Evolutionary conservation across 768 basidiomycete species (phyloP).

Genomic region (Boletus subcaerulescens): DNA sequence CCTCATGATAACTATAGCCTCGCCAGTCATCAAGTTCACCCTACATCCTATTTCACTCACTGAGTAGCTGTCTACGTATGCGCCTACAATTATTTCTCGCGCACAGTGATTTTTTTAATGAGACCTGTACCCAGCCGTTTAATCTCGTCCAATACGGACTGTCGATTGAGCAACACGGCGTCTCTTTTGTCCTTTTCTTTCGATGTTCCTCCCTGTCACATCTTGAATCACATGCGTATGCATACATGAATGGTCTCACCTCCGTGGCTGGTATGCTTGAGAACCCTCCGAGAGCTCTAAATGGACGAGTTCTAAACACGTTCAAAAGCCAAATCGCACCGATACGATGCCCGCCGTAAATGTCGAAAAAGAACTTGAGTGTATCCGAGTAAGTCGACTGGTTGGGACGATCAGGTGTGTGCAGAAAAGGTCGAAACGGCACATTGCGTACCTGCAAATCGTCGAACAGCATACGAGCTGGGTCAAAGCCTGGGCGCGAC

Average conservation of each 20-base stretch:
- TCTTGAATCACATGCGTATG: neutral
- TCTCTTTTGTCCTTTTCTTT: slow-evolving; percentile 50
- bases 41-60: too few species aligned
- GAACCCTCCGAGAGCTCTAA: slow-evolving; percentile 82
- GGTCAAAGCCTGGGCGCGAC: slow-evolving; percentile 75
- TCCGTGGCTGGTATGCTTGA: slow-evolving; percentile 57
- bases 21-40: slow-evolving; percentile 29
- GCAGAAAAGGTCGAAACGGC: neutral
- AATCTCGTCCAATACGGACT: slow-evolving; percentile 72
- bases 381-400: slow-evolving; percentile 74
- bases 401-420: slow-evolving; percentile 3
- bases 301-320: slow-evolving; percentile 52
- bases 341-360: slow-evolving; percentile 72
- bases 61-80: neutral
- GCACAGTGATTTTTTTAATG: slow-evolving; percentile 44
- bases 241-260: slow-evolving; percentile 22
- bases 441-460: slow-evolving; percentile 66
- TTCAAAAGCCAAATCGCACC: slow-evolving; percentile 87
- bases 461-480: slow-evolving; percentile 58
- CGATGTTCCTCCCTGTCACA: slow-evolving; percentile 25
- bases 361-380: slow-evolving; percentile 81
- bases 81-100: slow-evolving; percentile 3
- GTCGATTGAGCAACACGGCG: slow-evolving; percentile 63
- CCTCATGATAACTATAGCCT: slow-evolving; percentile 30
- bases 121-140: slow-evolving; percentile 71